Percentiles rank a stretch among this genome's conserved stretches.
Conservation (phyloP, 768 basidiomycete species). For the Leccinum variicolor region DNA sequence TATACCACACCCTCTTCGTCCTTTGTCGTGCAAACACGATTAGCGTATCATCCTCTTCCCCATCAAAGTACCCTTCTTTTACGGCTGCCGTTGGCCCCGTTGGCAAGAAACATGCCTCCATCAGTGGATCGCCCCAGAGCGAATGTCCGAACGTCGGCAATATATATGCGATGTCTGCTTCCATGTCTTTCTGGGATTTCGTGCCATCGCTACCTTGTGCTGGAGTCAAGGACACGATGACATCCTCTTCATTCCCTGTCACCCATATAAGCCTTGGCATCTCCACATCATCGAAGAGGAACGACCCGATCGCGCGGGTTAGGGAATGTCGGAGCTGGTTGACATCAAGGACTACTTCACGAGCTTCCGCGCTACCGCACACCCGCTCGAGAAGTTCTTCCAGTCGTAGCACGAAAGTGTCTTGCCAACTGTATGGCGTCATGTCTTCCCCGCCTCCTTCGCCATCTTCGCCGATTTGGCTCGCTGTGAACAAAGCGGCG, state of each 20-base stretch:
- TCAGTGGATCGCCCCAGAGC: constrained; percentile 74
- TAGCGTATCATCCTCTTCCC: constrained; percentile 44
- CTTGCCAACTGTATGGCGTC: constrained; percentile 65
- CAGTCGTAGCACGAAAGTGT: constrained; percentile 59
- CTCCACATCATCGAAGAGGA: constrained; percentile 75
- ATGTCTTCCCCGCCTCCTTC: constrained; percentile 22
- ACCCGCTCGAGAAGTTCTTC: constrained; percentile 53
- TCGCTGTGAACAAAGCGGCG: constrained; percentile 1
- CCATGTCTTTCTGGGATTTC: constrained; percentile 7
- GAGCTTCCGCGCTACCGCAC: constrained; percentile 22
- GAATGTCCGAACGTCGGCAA: constrained; percentile 48
- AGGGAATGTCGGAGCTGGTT: constrained; percentile 47
- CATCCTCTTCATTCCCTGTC: constrained; percentile 55
- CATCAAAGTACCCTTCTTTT: constrained; percentile 53
- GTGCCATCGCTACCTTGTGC: constrained; percentile 3
- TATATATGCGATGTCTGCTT: constrained; percentile 31
- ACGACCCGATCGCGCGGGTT: constrained; percentile 69
- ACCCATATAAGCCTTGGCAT: constrained; percentile 67
- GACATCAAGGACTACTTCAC: constrained; percentile 28
- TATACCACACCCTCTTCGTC: constrained; percentile 79
- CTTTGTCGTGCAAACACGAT: constrained; percentile 62
- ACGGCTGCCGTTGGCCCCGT: constrained; percentile 48
- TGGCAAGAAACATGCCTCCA: constrained; percentile 61
- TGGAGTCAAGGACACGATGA: constrained; percentile 44
- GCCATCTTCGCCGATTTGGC: constrained; percentile 3